Evolutionary conservation across 768 basidiomycete species (phyloP).

Genomic region (Kwoniella dendrophila): DNA sequence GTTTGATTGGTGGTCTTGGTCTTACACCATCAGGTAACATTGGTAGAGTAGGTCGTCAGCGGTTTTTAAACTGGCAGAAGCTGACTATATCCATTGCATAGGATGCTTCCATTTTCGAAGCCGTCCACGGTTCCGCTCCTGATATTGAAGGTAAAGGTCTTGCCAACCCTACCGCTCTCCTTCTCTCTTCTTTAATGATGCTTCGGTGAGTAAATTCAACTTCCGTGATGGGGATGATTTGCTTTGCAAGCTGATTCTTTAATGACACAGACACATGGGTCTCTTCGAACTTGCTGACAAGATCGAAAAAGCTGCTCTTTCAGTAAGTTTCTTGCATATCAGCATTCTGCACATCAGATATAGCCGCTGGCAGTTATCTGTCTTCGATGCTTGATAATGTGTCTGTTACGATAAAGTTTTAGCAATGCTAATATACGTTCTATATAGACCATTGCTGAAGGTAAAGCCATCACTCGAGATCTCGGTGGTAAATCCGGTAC

Average conservation of each 20-base stretch:
- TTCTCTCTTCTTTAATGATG: conserved; percentile 97
- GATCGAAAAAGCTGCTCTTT: conserved; percentile 88
- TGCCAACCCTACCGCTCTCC: conserved; percentile 98
- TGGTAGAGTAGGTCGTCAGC: conserved; percentile 67
- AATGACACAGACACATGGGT: conserved; percentile 82
- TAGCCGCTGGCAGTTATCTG: background rate
- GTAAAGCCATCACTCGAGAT: conserved; percentile 91
- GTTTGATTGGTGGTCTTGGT: conserved; percentile 95
- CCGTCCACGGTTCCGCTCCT: conserved; percentile 98
- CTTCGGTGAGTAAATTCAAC: conserved; percentile 65
- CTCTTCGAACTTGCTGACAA: conserved; percentile 76
- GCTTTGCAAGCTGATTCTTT: background rate
- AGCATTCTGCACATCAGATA: background rate
- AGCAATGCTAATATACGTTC: background rate
- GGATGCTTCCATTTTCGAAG: conserved; percentile 99
- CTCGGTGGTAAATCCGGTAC: conserved; percentile 91
- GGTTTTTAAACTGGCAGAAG: too few relatives aligned
- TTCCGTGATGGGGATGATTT: background rate
- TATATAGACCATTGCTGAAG: conserved; percentile 89
- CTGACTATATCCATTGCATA: conserved; percentile 50
- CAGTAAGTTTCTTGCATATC: conserved; percentile 63
- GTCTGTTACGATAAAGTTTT: background rate
- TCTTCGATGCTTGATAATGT: background rate
- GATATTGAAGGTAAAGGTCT: conserved; percentile 81
- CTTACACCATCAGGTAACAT: conserved; percentile 98